Evolutionary conservation across 352 stramenopile species (phyloP).

Genomic region (Phytopythium ostracodes): DNA sequence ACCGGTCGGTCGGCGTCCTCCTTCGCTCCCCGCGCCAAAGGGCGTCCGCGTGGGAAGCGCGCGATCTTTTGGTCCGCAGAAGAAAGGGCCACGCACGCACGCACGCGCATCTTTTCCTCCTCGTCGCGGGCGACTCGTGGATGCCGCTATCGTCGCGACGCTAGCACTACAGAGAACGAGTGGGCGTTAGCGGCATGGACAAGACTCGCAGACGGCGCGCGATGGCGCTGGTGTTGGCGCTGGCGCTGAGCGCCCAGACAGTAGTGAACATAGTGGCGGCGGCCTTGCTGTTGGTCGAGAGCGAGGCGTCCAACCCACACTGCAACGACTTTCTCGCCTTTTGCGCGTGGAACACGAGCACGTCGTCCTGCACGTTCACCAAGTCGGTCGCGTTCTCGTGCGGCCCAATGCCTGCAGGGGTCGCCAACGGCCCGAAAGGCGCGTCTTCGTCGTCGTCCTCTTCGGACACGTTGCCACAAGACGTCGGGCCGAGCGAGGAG

Average conservation of each 20-base stretch:
- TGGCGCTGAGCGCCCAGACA: too few relatives aligned
- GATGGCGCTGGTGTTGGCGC: slow-evolving; percentile 10
- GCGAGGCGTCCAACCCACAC: slow-evolving; percentile 16
- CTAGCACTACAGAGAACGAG: not conserved
- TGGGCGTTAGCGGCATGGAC: not conserved
- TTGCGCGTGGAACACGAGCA: slow-evolving; percentile 44
- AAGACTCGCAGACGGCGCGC: not conserved
- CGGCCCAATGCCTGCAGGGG: slow-evolving; percentile 11
- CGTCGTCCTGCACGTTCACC: slow-evolving; percentile 49
- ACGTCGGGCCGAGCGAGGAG: not conserved
- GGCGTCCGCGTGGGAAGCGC: not conserved
- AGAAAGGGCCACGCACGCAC: not conserved
- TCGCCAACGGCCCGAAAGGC: not conserved
- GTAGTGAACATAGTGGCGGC: too few relatives aligned
- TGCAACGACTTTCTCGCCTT: slow-evolving; percentile 37
- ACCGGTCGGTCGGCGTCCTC: not conserved
- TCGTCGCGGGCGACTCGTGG: not conserved
- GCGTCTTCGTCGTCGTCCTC: slow-evolving; percentile 3
- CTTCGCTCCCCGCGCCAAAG: not conserved
- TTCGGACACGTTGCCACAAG: not conserved
- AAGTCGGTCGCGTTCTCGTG: slow-evolving; percentile 42
- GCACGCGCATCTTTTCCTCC: not conserved
- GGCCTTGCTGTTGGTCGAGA: slow-evolving; percentile 1
- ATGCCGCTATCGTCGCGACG: not conserved
- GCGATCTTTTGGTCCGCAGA: not conserved